Evolutionary conservation across 2,329 filamentous ascomycete genomes (phyloP).

Genomic region (Dactylellina drechsleri): DNA sequence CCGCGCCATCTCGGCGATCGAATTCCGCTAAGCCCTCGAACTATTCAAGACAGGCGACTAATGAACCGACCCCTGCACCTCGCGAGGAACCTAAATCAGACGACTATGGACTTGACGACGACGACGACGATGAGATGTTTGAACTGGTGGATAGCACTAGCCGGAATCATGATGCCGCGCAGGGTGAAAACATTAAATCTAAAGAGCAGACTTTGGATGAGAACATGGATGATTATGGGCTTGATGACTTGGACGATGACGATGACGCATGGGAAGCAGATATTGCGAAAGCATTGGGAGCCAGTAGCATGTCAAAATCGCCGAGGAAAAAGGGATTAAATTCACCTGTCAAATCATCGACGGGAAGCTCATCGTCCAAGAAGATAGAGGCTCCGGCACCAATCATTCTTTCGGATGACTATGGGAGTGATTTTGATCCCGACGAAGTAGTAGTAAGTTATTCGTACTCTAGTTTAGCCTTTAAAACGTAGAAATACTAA

Average conservation of each 20-base stretch:
- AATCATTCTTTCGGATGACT: constrained; percentile 31
- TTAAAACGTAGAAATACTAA: constrained; percentile 51
- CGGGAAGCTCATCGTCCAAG: constrained; percentile 16
- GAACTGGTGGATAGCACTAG: constrained; percentile 33
- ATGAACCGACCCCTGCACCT: constrained; percentile 64
- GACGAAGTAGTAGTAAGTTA: constrained; percentile 51
- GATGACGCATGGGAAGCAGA: constrained; percentile 48
- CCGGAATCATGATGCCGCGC: constrained; percentile 1
- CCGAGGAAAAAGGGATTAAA: constrained; percentile 15
- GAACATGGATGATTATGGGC: constrained; percentile 44
- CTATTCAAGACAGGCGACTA: constrained; percentile 51
- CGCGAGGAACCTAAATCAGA: constrained; percentile 59
- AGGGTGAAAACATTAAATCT: background rate
- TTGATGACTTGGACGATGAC: constrained; percentile 44
- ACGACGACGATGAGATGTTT: constrained; percentile 59
- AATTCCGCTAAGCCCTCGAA: constrained; percentile 39
- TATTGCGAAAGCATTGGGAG: constrained; percentile 36
- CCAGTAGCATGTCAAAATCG: constrained; percentile 1
- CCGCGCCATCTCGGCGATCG: constrained; percentile 6
- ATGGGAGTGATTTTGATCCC: constrained; percentile 55
- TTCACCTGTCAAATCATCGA: constrained; percentile 26
- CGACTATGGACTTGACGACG: constrained; percentile 68
- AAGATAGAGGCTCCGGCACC: constrained; percentile 19
- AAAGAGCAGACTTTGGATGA: constrained; percentile 10
- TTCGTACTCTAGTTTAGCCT: constrained; percentile 34